A percentile compares a stretch with the other conserved stretches of the same genome.
phyloP scores from a whole-genome alignment of 148 eudicot species.

The Cornus kousa region DNA sequence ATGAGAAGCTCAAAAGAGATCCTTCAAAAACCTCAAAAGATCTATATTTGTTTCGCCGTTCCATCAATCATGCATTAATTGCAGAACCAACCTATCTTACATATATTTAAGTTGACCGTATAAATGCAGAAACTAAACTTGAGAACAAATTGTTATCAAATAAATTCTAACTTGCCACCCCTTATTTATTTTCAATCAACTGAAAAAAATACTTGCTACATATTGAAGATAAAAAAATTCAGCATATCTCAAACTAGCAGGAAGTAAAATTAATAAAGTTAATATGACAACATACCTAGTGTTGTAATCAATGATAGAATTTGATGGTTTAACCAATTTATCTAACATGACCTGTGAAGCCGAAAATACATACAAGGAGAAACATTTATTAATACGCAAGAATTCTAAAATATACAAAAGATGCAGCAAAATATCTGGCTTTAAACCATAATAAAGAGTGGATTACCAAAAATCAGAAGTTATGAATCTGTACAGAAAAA shows the following conservation, averaged over 20 bases:
- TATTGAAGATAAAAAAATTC: neutral
- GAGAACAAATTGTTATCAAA: neutral
- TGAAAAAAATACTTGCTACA: too few species aligned
- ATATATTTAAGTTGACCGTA: too few species aligned
- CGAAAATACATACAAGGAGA: constrained; percentile 1
- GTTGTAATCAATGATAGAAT: constrained; percentile 78
- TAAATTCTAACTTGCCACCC: neutral
- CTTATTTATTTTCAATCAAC: neutral
- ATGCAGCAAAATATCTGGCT: neutral
- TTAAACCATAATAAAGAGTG: neutral
- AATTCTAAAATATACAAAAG: neutral
- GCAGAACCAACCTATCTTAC: too few species aligned
- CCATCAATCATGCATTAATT: too few species aligned
- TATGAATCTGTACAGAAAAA: constrained; percentile 9
- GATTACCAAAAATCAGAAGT: neutral
- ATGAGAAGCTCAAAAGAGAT: too few species aligned
- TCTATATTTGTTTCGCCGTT: too few species aligned
- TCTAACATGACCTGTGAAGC: constrained; percentile 75
- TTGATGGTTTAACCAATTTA: constrained; percentile 90
- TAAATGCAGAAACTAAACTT: neutral
- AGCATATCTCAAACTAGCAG: neutral
- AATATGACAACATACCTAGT: constrained; percentile 53
- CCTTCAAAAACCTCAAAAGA: too few species aligned
- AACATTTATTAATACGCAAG: neutral
- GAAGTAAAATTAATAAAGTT: neutral